These are phyloP conservation scores for Coemansia sp. DNA, from an alignment of 192 early-diverging fungal species.

Conservation along the genomic window DNA sequence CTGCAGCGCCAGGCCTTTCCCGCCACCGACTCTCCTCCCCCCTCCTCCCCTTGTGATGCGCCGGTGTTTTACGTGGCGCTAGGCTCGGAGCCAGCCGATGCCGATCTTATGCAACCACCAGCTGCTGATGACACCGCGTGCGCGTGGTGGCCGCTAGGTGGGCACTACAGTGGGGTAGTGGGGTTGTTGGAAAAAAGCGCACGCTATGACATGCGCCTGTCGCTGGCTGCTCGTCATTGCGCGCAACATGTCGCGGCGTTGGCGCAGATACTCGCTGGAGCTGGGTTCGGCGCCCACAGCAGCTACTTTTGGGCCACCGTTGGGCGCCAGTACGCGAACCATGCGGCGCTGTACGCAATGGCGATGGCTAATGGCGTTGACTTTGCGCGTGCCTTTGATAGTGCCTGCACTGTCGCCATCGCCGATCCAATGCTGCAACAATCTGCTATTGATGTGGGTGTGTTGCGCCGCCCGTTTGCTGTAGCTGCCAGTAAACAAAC, in stretches of 20 bases:
- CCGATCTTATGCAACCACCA: conserved; percentile 26
- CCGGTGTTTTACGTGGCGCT: conserved; percentile 31
- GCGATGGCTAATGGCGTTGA: conserved; percentile 17
- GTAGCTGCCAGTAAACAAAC: too few relatives aligned
- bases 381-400: conserved; percentile 20
- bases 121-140: background rate
- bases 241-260: conserved; percentile 30
- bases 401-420: conserved; percentile 22
- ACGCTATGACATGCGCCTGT: conserved; percentile 31
- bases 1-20: background rate
- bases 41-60: too few relatives aligned
- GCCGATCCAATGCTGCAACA: too few relatives aligned
- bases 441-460: too few relatives aligned
- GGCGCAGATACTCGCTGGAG: conserved; percentile 12
- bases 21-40: too few relatives aligned
- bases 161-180: conserved; percentile 29
- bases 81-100: conserved; percentile 30
- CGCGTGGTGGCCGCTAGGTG: conserved; percentile 53
- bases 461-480: conserved; percentile 18
- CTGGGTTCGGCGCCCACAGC: conserved; percentile 20
- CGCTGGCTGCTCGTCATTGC: conserved; percentile 41
- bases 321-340: conserved; percentile 17
- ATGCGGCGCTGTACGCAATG: conserved; percentile 22
- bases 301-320: conserved; percentile 40
- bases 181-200: too few relatives aligned